These are phyloP conservation scores for Aureobasidium uvarum DNA, from an alignment of 2,329 filamentous ascomycete species.

Conservation along the genomic window DNA sequence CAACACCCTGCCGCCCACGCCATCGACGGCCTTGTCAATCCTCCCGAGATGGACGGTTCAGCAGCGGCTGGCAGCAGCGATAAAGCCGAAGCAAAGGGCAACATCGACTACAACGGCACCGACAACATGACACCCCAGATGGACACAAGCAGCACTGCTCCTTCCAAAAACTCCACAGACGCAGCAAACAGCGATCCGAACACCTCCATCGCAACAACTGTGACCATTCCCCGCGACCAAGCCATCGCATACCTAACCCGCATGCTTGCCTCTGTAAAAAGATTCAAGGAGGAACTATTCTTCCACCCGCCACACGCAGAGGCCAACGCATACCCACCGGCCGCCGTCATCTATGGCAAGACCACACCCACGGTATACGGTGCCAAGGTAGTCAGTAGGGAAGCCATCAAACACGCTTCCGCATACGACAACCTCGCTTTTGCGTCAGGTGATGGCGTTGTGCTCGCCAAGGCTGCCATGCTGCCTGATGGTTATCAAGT, in stretches of 20 bases:
- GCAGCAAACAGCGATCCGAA: slow-evolving; percentile 22
- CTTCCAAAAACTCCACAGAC: slow-evolving; percentile 12
- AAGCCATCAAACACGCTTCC: slow-evolving; percentile 72
- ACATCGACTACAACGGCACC: slow-evolving; percentile 44
- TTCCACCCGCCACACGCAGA: slow-evolving; percentile 59
- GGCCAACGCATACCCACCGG: slow-evolving; percentile 75
- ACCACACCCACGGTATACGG: slow-evolving; percentile 81
- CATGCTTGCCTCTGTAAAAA: slow-evolving; percentile 67
- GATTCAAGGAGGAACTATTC: slow-evolving; percentile 72
- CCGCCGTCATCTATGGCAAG: slow-evolving; percentile 82
- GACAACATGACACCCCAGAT: slow-evolving; percentile 35
- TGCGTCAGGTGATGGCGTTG: slow-evolving; percentile 83
- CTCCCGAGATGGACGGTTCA: slow-evolving; percentile 34
- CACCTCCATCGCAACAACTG: slow-evolving; percentile 39
- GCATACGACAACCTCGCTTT: slow-evolving; percentile 86
- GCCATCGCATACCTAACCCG: slow-evolving; percentile 69
- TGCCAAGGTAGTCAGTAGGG: slow-evolving; percentile 68
- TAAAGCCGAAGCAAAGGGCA: slow-evolving; percentile 28
- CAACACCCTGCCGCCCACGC: slow-evolving; percentile 28
- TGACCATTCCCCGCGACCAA: slow-evolving; percentile 55
- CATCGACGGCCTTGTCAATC: slow-evolving; percentile 34
- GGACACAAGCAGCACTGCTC: slow-evolving; percentile 7
- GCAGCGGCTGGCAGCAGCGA: slow-evolving; percentile 42
- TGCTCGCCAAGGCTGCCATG: slow-evolving; percentile 82
- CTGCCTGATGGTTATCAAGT: slow-evolving; percentile 74